Conservation (phyloP, 805 yeast genomes). For the Monosporozyma solicola region DNA sequence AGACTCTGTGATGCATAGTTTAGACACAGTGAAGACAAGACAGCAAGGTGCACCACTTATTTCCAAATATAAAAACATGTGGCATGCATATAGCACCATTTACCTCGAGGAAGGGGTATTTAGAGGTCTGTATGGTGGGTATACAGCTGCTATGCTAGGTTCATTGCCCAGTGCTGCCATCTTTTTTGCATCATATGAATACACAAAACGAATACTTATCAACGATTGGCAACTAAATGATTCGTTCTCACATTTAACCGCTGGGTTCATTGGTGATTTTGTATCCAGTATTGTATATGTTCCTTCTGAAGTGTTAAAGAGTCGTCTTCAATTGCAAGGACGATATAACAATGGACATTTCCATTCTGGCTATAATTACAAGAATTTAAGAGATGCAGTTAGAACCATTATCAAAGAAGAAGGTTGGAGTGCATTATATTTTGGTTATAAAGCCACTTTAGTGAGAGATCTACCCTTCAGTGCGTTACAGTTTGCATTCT, state of each 20-base stretch:
- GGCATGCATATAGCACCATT: conserved; percentile 69
- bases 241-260: conserved; percentile 66
- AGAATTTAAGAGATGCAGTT: conserved; percentile 64
- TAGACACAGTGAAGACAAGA: conserved; percentile 93
- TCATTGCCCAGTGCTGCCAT: conserved; percentile 89
- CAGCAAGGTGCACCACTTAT: conserved; percentile 84
- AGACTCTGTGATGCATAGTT: conserved; percentile 86
- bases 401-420: conserved; percentile 54
- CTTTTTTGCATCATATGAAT: conserved; percentile 90
- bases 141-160: conserved; percentile 84
- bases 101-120: conserved; percentile 73
- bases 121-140: conserved; percentile 87
- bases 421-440: conserved; percentile 68
- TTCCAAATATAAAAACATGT: conserved; percentile 61
- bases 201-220: conserved; percentile 61
- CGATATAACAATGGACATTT: conserved; percentile 63
- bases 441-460: conserved; percentile 91
- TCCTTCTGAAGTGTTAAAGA: conserved; percentile 90
- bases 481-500: conserved; percentile 92
- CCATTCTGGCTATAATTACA: conserved; percentile 78
- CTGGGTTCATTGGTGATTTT: conserved; percentile 92
- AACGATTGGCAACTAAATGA: conserved; percentile 60
- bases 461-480: conserved; percentile 91
- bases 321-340: conserved; percentile 90
- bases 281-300: conserved; percentile 84